These are phyloP conservation scores for Ogataea philodendri DNA, from an alignment of 805 yeast species.

Conservation along the genomic window DNA sequence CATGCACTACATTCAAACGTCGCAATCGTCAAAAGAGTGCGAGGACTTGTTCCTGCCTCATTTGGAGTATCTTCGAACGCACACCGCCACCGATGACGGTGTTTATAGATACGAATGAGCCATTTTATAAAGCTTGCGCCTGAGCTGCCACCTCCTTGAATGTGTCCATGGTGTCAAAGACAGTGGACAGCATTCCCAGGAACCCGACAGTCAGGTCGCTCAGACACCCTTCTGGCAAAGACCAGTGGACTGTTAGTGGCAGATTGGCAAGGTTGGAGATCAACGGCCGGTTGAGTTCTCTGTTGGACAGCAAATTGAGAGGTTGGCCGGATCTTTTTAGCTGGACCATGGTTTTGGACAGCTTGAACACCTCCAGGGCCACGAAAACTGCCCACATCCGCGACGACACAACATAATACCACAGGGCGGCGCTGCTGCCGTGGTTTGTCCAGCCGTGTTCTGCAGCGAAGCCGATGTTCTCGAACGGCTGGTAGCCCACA, in stretches of 20 bases:
- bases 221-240: conserved; percentile 34
- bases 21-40: conserved; percentile 32
- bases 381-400: conserved; percentile 37
- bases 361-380: conserved; percentile 31
- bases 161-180: conserved; percentile 24
- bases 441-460: conserved; percentile 34
- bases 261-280: conserved; percentile 34
- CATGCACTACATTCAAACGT: conserved; percentile 29
- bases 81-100: conserved; percentile 3
- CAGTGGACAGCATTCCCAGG: conserved; percentile 32
- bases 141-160: conserved; percentile 21
- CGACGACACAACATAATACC: conserved; percentile 34
- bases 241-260: conserved; percentile 40
- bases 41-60: conserved; percentile 36
- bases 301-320: conserved; percentile 10
- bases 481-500: conserved; percentile 34
- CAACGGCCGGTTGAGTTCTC: conserved; percentile 19
- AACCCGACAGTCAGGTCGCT: conserved; percentile 34
- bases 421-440: conserved; percentile 15
- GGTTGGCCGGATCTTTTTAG: conserved; percentile 8
- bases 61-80: conserved; percentile 31
- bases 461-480: conserved; percentile 35
- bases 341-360: conserved; percentile 11
- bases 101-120: conserved; percentile 8
- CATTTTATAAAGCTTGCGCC: background rate